Conservation (phyloP, 2,329 filamentous ascomycete genomes). For the Sarocladium strictum region DNA sequence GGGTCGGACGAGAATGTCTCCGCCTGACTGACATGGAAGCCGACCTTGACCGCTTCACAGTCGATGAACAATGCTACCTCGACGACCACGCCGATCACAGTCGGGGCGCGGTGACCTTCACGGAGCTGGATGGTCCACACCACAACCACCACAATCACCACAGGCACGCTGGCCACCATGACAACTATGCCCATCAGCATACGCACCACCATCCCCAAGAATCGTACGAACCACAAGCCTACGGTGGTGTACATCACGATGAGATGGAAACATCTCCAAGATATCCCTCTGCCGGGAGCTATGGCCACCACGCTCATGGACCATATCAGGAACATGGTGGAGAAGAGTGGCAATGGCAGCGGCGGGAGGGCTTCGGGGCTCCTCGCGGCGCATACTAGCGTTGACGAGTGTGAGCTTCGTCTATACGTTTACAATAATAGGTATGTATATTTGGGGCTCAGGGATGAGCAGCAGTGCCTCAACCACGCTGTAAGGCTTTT, state of each 20-base stretch:
- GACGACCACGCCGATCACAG: conserved; percentile 14
- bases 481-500: no score
- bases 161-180: conserved; percentile 3
- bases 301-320: not conserved
- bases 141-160: conserved; percentile 10
- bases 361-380: conserved; percentile 26
- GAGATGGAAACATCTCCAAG: conserved; percentile 5
- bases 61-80: conserved; percentile 20
- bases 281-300: not conserved
- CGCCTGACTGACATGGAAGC: conserved; percentile 56
- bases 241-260: not conserved
- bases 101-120: conserved; percentile 2
- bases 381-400: not conserved
- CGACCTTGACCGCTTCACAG: conserved; percentile 47
- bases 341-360: conserved; percentile 28
- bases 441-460: not conserved
- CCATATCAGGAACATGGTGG: not conserved
- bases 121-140: not conserved
- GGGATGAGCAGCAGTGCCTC: no score
- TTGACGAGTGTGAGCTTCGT: not conserved
- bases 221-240: not conserved
- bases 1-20: conserved; percentile 51
- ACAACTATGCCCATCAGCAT: conserved; percentile 9
- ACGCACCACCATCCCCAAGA: conserved; percentile 11
- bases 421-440: conserved; percentile 3